Evolutionary conservation across 2,329 filamentous ascomycete species (phyloP).

Genomic region (Nemania bipapillata): DNA sequence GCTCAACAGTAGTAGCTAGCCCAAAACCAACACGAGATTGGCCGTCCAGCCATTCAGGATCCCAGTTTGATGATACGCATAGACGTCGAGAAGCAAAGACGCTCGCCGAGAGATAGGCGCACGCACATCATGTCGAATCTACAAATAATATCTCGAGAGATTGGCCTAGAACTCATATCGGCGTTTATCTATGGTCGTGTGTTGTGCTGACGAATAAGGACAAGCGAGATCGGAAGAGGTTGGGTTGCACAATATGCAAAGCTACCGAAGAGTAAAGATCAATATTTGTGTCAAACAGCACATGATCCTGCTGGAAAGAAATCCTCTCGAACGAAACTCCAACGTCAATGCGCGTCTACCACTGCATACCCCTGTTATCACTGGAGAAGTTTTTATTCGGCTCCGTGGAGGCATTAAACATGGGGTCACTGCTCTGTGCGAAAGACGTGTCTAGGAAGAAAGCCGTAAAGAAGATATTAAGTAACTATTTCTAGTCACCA

Average conservation of each 20-base stretch:
- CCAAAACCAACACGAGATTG: background rate
- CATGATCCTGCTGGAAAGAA: background rate
- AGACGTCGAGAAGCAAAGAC: background rate
- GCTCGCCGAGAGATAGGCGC: constrained; percentile 9
- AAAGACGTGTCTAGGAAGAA: background rate
- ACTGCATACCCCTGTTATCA: background rate
- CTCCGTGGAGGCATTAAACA: background rate
- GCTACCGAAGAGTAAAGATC: background rate
- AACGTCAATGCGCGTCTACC: background rate
- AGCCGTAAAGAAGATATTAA: background rate
- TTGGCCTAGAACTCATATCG: constrained; percentile 16
- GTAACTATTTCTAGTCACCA: background rate
- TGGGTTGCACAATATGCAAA: constrained; percentile 28
- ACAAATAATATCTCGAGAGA: constrained; percentile 4
- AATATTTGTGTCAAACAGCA: background rate
- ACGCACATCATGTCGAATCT: constrained; percentile 9
- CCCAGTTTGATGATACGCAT: background rate
- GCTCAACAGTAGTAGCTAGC: background rate
- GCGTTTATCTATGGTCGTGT: background rate
- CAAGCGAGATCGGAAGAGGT: background rate
- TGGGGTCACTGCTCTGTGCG: no score
- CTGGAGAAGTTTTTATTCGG: background rate
- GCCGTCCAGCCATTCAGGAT: background rate
- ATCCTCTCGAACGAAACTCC: background rate
- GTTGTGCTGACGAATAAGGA: constrained; percentile 11